These are phyloP conservation scores for Penicillium olsonii DNA, from an alignment of 2,329 filamentous ascomycete genomes.

Conservation along the genomic window DNA sequence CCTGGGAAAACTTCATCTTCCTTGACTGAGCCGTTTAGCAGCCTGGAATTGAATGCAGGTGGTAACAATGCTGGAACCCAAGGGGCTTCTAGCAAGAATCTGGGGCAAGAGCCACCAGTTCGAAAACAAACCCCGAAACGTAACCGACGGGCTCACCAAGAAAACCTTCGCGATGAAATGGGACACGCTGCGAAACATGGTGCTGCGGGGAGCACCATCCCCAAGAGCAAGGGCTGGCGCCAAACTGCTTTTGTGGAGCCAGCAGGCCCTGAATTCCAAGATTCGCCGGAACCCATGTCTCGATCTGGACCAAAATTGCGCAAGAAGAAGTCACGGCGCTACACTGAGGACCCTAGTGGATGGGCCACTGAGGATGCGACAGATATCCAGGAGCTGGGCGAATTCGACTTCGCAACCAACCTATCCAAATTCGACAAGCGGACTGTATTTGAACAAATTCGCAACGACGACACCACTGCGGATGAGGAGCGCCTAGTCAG, in stretches of 20 bases:
- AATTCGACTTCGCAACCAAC: constrained; percentile 90
- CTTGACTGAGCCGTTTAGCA: constrained; percentile 49
- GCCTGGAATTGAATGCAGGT: constrained; percentile 37
- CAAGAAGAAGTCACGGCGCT: constrained; percentile 47
- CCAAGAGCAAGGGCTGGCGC: constrained; percentile 65
- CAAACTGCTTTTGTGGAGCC: constrained; percentile 65
- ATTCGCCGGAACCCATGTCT: constrained; percentile 34
- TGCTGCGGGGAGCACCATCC: constrained; percentile 34
- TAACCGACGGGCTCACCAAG: constrained; percentile 50
- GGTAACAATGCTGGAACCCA: constrained; percentile 17
- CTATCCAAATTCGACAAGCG: constrained; percentile 95
- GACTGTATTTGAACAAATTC: constrained; percentile 86
- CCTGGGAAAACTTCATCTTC: constrained; percentile 34
- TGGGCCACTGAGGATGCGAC: constrained; percentile 97
- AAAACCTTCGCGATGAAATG: constrained; percentile 48
- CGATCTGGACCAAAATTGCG: constrained; percentile 43
- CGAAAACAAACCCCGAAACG: constrained; percentile 34
- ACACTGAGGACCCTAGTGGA: constrained; percentile 67
- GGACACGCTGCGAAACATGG: constrained; percentile 40
- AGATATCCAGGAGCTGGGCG: constrained; percentile 87
- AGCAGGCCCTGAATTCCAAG: constrained; percentile 44
- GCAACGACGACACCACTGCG: constrained; percentile 83
- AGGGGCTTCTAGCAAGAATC: constrained; percentile 15
- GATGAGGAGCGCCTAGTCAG: constrained; percentile 88
- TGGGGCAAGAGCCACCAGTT: constrained; percentile 19